Base-by-base conservation (phyloP, 2,329 filamentous ascomycete genomes). In the Trichophyton rubrum region DNA sequence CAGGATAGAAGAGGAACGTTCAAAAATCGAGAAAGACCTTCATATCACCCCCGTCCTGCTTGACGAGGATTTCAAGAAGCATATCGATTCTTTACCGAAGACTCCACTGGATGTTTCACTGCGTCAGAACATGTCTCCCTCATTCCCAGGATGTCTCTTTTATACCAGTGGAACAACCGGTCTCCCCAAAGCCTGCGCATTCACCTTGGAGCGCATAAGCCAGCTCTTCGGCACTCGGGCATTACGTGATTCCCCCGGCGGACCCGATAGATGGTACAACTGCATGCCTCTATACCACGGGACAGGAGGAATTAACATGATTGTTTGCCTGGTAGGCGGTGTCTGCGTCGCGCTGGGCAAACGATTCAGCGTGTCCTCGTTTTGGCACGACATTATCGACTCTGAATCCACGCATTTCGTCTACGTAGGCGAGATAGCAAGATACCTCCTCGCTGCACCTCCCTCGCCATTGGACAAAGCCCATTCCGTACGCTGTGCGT, bases 221-320 rank as follows among this genome's bases (percentile, higher is more conserved):
- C 67, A 65, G 0, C 64, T 77, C 7, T 71, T 74, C 1, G 66
- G 66, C 11, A 66, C 74, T 1, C 73, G 77, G 1, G 64, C 68
- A 4, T 66, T 73, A 56, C 59, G 62, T 7, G 69, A 73, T 38
- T 67, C 60, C 7, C 64, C 62, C 0, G 70, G 70, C 1, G 65
- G 60, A 7, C 70, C 71, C 1, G 84, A 89, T 69, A 76, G 85
- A 27, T 89, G 85, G 80, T 90, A 90, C 68, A 81, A 84, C 68
- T 88, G 85, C 71, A 90, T 90, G 87, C 87, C 83, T 0, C 74
- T 89, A 35, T 90, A 90, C 68, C 88, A 91, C 70, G 87, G 86
- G 13, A 90, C 88, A 0, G 87, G 87, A 5, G 81, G 81, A 17
- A 82, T 87, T 38, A 78, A 76, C 4, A 77, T 80, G 35, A 78